Evolutionary conservation across 352 stramenopile species (phyloP).

Genomic region (Globisporangium emineosum): DNA sequence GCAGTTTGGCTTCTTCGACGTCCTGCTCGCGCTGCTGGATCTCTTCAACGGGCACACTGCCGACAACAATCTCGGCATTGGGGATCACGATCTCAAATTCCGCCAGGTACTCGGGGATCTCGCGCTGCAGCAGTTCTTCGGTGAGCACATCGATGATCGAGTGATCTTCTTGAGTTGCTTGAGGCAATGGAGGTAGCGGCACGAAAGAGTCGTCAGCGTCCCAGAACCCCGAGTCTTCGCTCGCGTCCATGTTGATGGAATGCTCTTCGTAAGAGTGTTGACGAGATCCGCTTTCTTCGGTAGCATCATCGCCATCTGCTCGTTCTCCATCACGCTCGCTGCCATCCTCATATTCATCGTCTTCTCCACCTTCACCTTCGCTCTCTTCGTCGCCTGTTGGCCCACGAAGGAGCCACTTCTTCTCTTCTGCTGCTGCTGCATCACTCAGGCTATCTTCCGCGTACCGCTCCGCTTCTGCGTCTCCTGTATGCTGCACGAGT

Average conservation of each 20-base stretch:
- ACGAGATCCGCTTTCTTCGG: too few species aligned
- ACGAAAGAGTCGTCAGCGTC: constrained; percentile 19
- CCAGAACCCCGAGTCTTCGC: constrained; percentile 35
- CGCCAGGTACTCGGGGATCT: constrained; percentile 58
- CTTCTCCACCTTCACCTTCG: background rate
- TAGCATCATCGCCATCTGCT: background rate
- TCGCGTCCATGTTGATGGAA: background rate
- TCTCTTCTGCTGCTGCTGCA: background rate
- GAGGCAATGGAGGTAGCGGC: background rate
- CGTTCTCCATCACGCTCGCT: background rate
- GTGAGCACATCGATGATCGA: constrained; percentile 57
- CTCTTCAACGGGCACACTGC: constrained; percentile 53
- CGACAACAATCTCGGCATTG: constrained; percentile 57
- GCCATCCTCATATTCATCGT: background rate
- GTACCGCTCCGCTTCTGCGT: background rate
- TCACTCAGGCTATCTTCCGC: background rate
- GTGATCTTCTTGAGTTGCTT: constrained; percentile 18
- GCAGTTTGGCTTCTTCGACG: constrained; percentile 51
- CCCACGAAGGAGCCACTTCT: background rate
- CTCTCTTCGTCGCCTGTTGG: background rate
- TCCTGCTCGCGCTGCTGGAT: constrained; percentile 58
- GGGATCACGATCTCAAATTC: constrained; percentile 70
- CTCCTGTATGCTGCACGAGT: background rate
- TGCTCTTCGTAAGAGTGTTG: background rate
- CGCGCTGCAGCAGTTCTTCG: constrained; percentile 32